Base-by-base conservation (phyloP, 352 stramenopile species). In the Globisporangium cederbergense region DNA sequence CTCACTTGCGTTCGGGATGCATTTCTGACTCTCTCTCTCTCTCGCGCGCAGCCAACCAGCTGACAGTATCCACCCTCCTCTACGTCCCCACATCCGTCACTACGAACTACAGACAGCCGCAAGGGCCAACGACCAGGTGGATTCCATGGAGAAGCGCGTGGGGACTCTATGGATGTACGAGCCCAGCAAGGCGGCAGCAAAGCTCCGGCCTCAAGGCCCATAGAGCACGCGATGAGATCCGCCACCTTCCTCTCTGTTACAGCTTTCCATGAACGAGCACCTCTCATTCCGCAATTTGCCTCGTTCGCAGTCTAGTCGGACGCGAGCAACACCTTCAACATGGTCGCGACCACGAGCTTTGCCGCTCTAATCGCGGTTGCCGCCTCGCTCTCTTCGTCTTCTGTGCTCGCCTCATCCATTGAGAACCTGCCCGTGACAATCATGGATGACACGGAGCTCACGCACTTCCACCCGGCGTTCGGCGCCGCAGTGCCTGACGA, bases 361-460 rank as follows among this genome's bases (percentile, higher is more conserved):
- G 18, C n/a, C 18, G 45, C 18, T 10, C 7, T 51, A n/a, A 14
- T 14, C 5, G 45, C 20, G 7, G 45, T 51, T n/a, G 45, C 18
- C 45, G 4, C 18, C 18, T 5, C 45, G n/a, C n/a, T 4, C 10
- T 13, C 50, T 11, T 28, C 16, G 25, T 28, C 25, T 28, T 42
- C 28, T 20, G 45, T 45, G 43, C 45, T 20, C 25, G 60, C 36
- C 10, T 34, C 50, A 4, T 30, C 47, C 22, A 16, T 65, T 18
- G 49, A 59, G 8, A 22, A 30, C 14, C 57, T 59, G 16, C 60
- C 60, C 8, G 36, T 59, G 14, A 51, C 60, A 8, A 13, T 52
- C 46, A 30, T 40, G 11, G 54, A 65, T 25, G 63, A 64, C 34
- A 42, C 28, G 3, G 20, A 32, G 36, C 68, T 65, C 38, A 52